These are phyloP conservation scores for Tetragonia tetragonoides DNA, from an alignment of 148 eudicot species.

Conservation along the genomic window DNA sequence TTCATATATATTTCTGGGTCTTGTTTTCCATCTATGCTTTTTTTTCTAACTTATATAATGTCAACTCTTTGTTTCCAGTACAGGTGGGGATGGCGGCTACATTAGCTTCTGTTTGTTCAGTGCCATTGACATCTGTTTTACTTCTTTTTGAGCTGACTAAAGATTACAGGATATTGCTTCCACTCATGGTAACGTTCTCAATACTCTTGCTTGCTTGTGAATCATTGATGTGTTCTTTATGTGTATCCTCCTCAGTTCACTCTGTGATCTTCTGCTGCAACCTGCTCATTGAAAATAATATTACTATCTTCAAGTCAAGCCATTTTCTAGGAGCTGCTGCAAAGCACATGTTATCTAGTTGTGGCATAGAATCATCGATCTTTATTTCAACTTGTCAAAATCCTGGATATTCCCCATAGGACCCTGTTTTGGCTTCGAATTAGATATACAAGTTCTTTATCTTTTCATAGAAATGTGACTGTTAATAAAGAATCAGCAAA, in stretches of 20 bases:
- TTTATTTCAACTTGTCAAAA: background rate
- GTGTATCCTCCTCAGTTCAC: background rate
- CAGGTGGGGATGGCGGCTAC: constrained; percentile 99
- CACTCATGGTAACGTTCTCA: constrained; percentile 67
- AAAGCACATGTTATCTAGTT: too few relatives aligned
- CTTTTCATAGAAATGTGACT: too few relatives aligned
- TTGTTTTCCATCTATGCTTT: background rate
- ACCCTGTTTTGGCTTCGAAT: too few relatives aligned
- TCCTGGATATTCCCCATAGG: too few relatives aligned
- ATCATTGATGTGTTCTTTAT: background rate
- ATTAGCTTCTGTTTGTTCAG: constrained; percentile 92
- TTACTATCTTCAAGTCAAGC: too few relatives aligned
- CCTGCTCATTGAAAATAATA: too few relatives aligned
- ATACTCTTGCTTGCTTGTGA: constrained; percentile 11
- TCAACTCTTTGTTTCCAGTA: constrained; percentile 19
- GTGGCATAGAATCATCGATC: background rate
- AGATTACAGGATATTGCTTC: constrained; percentile 96
- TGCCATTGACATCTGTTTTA: constrained; percentile 92
- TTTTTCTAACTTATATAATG: constrained; percentile 4
- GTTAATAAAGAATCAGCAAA: too few relatives aligned
- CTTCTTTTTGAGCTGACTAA: constrained; percentile 95
- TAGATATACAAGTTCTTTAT: too few relatives aligned
- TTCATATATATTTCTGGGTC: background rate
- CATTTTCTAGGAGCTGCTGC: too few relatives aligned
- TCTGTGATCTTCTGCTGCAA: background rate